Percentiles rank a stretch among this genome's conserved stretches.
These are phyloP conservation scores for Trichothecium roseum DNA, from an alignment of 2,329 filamentous ascomycete genomes.

Conservation along the genomic window DNA sequence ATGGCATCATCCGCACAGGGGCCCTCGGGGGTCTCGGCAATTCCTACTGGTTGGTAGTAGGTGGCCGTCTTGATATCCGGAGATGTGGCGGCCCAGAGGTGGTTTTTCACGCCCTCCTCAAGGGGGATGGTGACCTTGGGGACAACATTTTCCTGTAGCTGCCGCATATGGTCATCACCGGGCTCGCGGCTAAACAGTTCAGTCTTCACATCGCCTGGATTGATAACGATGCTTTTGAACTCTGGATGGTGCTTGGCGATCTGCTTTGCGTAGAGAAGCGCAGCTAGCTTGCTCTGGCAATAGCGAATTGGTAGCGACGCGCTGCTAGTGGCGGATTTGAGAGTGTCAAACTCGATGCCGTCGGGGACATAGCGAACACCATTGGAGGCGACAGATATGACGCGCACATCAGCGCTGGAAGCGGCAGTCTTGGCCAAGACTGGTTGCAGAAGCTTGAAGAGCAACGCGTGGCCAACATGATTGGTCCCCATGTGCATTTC, in stretches of 20 bases:
- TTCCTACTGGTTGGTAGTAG: constrained; percentile 23
- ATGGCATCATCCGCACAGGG: constrained; percentile 7
- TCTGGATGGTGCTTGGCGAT: constrained; percentile 10
- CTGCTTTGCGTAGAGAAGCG: constrained; percentile 11
- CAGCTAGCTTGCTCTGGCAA: constrained; percentile 15
- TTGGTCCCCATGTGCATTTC: constrained; percentile 36
- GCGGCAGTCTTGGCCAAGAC: constrained; percentile 7
- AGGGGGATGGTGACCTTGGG: background rate
- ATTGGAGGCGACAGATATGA: constrained; percentile 1
- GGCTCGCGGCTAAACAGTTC: constrained; percentile 5
- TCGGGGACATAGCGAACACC: constrained; percentile 3
- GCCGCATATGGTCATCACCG: background rate
- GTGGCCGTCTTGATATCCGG: constrained; percentile 14
- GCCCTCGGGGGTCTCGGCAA: constrained; percentile 4
- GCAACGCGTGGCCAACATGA: constrained; percentile 33
- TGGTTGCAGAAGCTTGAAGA: constrained; percentile 24
- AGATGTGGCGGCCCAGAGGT: constrained; percentile 24
- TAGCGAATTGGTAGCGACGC: constrained; percentile 8
- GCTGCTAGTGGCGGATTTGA: constrained; percentile 8
- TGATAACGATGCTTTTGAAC: constrained; percentile 9
- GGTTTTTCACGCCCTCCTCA: constrained; percentile 20
- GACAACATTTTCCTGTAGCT: constrained; percentile 1
- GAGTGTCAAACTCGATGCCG: constrained; percentile 11
- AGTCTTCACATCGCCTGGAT: constrained; percentile 9
- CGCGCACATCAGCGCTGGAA: background rate